A percentile compares a stretch with the other conserved stretches of the same genome.
These are phyloP conservation scores for Vanrija pseudolonga DNA, from an alignment of 1,284 basidiomycete genomes.

Conservation along the genomic window DNA sequence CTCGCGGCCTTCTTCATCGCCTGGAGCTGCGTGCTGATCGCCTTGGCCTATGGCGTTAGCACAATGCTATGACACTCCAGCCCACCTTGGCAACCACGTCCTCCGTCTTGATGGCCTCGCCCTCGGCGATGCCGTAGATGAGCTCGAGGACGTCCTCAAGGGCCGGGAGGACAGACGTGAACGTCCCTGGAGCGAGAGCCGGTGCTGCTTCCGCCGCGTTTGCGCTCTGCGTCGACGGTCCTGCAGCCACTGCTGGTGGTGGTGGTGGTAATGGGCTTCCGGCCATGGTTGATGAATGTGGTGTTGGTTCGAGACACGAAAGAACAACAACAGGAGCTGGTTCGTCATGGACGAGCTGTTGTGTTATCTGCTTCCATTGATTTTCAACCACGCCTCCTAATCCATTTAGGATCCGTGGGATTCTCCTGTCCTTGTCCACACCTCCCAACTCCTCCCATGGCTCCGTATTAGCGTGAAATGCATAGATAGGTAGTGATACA, in stretches of 20 bases:
- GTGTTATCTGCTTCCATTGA: no score
- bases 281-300: no score
- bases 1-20: slow-evolving; percentile 7
- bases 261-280: background rate
- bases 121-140: slow-evolving; percentile 10
- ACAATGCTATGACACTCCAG: background rate
- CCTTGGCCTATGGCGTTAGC: slow-evolving; percentile 7
- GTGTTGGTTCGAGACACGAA: no score
- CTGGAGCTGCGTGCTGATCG: slow-evolving; percentile 1
- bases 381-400: no score
- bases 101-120: slow-evolving; percentile 1
- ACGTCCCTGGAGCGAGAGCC: slow-evolving; percentile 8
- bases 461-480: no score
- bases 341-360: no score
- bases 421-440: no score
- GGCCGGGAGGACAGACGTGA: slow-evolving; percentile 9
- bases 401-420: no score
- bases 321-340: no score
- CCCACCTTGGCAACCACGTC: slow-evolving; percentile 11
- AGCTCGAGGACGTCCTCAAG: slow-evolving; percentile 15
- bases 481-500: no score
- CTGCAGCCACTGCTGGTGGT: background rate
- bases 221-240: background rate
- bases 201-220: background rate
- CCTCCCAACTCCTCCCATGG: no score